Evolutionary conservation across 139 green algal species (phyloP), one percentile per base, ranked within the genome.

Genomic region (Zygnema cylindricum): DNA sequence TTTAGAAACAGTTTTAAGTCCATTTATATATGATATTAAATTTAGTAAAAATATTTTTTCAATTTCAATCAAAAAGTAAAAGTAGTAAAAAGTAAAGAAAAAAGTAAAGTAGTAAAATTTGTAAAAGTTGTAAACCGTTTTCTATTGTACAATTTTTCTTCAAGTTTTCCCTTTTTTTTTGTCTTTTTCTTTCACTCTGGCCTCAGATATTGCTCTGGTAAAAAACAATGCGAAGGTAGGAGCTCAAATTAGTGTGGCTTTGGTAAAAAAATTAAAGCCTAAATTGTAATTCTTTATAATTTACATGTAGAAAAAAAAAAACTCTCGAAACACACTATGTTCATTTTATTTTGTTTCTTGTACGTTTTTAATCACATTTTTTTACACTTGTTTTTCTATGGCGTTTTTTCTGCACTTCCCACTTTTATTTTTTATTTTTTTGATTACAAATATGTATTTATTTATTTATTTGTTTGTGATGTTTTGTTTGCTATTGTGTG

Each of bases 181-280:
- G n/a, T n/a, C 30, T 40, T 2, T 25, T 43, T 1, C 41, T 86
- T 16, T 16, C 49, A 7, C 49, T 16, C 49, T 16, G 7, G 21
- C 55, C 39, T 22, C 84, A 89, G 55, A 99, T 92, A 96, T 99
- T 11, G 88, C 87, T 30, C 93, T 99, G 30, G 92, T 98, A 0
- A 97, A 98, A 90, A 97, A 99, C 95, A 99, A 99, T 85, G 97
- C 97, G 2, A 43, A 30, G 25, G 86, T 99, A 39, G 97, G 97
- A 1, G 92, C 95, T 0, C 43, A 89, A 22, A 92, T 98, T 36
- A 96, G 96, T 21, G 88, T 71, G 0, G 93, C 87, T 32, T 30
- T 88, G 1, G 76, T 40, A 40, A 41, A 43, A 41, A 7, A 7
- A 11, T 16, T 16, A 11, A 7, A 7, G 49, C 49, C 49, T 63